These are phyloP conservation scores for Botrytis tulipae DNA, from an alignment of 2,329 filamentous ascomycete species.

Conservation along the genomic window DNA sequence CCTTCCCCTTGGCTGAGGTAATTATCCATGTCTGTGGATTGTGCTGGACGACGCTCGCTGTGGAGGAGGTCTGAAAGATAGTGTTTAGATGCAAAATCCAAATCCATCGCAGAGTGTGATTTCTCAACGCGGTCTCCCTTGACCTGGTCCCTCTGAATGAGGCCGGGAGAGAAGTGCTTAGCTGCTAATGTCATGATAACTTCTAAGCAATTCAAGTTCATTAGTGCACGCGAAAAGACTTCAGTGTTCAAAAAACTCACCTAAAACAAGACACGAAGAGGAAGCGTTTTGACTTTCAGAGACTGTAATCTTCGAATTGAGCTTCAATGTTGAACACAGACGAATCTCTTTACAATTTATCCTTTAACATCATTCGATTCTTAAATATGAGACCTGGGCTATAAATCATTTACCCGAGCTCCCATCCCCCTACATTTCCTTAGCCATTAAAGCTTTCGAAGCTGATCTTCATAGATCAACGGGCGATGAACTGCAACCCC, in stretches of 20 bases:
- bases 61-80: not conserved
- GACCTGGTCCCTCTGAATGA: not conserved
- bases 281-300: not conserved
- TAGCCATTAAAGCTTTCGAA: too few relatives aligned
- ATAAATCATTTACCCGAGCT: not conserved
- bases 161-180: not conserved
- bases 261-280: not conserved
- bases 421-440: not conserved
- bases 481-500: too few relatives aligned
- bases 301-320: not conserved
- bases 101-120: not conserved
- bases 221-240: not conserved
- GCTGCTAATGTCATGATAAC: not conserved
- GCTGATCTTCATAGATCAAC: not conserved
- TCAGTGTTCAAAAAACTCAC: not conserved
- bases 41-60: not conserved
- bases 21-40: not conserved
- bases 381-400: not conserved
- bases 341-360: not conserved
- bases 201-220: not conserved
- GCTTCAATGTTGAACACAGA: not conserved
- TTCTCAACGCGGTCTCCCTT: not conserved
- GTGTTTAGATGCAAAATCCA: slow-evolving; percentile 8
- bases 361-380: not conserved
- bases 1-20: not conserved